A percentile compares a stretch with the other conserved stretches of the same genome.
These are phyloP conservation scores for Paracorniculantispora psalliotae DNA, from an alignment of 2,329 filamentous ascomycete species.

Conservation along the genomic window DNA sequence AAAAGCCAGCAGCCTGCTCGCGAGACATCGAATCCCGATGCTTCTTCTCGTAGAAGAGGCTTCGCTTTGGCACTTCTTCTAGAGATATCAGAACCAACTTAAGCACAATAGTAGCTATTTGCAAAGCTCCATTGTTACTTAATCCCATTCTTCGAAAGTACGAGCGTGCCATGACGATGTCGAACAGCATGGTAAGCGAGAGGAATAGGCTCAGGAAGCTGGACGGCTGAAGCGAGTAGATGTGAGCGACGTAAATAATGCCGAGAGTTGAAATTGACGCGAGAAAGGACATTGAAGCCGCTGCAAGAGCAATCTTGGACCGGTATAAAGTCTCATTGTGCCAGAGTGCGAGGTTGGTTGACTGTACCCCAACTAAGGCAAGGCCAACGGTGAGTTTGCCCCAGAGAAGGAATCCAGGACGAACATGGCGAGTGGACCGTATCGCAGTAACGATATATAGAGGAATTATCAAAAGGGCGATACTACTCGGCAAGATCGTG, in stretches of 20 bases:
- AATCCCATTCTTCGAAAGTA: constrained; percentile 26
- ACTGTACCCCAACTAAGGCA: not conserved
- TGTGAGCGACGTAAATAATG: constrained; percentile 30
- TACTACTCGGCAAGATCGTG: not conserved
- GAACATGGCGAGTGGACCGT: not conserved
- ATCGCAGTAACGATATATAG: not conserved
- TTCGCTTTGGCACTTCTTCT: constrained; percentile 27
- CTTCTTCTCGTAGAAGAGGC: not conserved
- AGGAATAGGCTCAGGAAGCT: constrained; percentile 28
- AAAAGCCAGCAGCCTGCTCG: not conserved
- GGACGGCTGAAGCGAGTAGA: constrained; percentile 27
- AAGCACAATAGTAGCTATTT: constrained; percentile 20
- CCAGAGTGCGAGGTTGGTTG: not conserved
- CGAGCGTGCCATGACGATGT: constrained; percentile 28
- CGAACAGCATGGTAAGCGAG: constrained; percentile 27
- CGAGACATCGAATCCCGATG: too few species aligned
- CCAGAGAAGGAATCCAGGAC: not conserved
- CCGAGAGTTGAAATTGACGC: not conserved
- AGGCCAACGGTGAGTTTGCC: not conserved
- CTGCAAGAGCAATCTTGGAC: not conserved
- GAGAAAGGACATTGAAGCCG: not conserved
- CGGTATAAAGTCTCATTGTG: not conserved
- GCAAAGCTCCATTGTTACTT: constrained; percentile 22
- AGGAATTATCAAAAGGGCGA: not conserved
- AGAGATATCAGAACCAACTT: constrained; percentile 26